Evolutionary conservation across 2,329 filamentous ascomycete genomes (phyloP).

Genomic region (Sporothrix pallida): DNA sequence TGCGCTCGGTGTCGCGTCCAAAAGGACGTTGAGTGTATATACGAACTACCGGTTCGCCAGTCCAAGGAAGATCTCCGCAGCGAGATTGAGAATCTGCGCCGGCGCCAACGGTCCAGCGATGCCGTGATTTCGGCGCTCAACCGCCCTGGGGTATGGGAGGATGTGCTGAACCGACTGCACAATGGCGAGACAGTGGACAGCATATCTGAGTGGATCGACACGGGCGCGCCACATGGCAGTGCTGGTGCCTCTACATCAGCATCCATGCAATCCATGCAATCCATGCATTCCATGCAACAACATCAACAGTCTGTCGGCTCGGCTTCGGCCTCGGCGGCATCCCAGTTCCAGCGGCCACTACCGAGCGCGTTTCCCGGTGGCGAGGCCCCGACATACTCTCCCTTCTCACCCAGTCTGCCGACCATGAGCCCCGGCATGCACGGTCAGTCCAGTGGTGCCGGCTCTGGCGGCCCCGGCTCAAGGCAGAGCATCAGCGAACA

Average conservation of each 20-base stretch:
- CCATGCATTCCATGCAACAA: no score
- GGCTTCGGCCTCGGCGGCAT: constrained; percentile 38
- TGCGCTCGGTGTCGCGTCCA: constrained; percentile 62
- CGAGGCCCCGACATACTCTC: constrained; percentile 42
- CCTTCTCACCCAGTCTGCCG: constrained; percentile 44
- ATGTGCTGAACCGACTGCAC: constrained; percentile 60
- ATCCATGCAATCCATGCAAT: constrained; percentile 30
- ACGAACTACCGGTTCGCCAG: constrained; percentile 67
- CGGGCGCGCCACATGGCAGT: constrained; percentile 42
- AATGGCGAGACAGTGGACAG: constrained; percentile 59
- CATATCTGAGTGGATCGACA: constrained; percentile 61
- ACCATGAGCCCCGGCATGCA: constrained; percentile 44
- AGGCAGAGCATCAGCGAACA: constrained; percentile 46
- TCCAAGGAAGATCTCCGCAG: constrained; percentile 66
- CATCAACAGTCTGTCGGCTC: not conserved
- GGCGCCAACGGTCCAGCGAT: constrained; percentile 60
- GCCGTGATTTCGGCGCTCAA: constrained; percentile 61
- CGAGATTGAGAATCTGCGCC: constrained; percentile 64
- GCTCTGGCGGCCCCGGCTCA: constrained; percentile 42
- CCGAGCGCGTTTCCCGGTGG: constrained; percentile 42
- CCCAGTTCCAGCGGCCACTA: constrained; percentile 42
- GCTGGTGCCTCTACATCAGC: constrained; percentile 40
- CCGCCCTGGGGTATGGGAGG: constrained; percentile 58
- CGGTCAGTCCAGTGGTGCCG: constrained; percentile 41
- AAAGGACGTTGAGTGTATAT: constrained; percentile 62